A percentile compares a stretch with the other conserved stretches of the same genome.
Conservation (phyloP, 495 filamentous ascomycete species). For the Geoglossum glabrum region DNA sequence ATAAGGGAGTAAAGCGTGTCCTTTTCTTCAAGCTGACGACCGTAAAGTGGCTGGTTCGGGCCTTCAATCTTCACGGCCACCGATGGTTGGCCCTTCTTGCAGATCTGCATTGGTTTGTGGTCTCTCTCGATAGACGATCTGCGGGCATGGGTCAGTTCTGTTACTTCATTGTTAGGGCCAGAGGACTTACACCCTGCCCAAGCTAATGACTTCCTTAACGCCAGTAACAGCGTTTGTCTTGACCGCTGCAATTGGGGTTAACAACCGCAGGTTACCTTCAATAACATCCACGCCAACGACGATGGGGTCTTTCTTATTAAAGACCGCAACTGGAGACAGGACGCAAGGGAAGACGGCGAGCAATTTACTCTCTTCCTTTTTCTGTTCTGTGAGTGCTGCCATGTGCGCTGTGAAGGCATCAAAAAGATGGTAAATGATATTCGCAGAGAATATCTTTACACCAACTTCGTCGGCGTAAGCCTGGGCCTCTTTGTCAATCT, state of each 20-base stretch:
- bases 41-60: slow-evolving; percentile 83
- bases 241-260: slow-evolving; percentile 74
- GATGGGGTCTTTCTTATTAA: slow-evolving; percentile 96
- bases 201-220: slow-evolving; percentile 55
- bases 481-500: slow-evolving; percentile 91
- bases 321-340: slow-evolving; percentile 70
- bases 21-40: slow-evolving; percentile 85
- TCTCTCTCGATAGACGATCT: slow-evolving; percentile 91
- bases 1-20: slow-evolving; percentile 77
- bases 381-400: slow-evolving; percentile 61
- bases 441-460: slow-evolving; percentile 95
- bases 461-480: slow-evolving; percentile 83
- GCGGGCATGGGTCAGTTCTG: slow-evolving; percentile 6
- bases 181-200: slow-evolving; percentile 84
- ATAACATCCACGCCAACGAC: slow-evolving; percentile 88
- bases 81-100: slow-evolving; percentile 90
- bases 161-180: slow-evolving; percentile 1
- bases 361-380: slow-evolving; percentile 90
- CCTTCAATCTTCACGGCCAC: slow-evolving; percentile 98
- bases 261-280: slow-evolving; percentile 66
- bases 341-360: slow-evolving; percentile 94
- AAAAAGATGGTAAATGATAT: slow-evolving; percentile 98
- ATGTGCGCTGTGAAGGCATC: slow-evolving; percentile 92
- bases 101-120: slow-evolving; percentile 77
- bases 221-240: slow-evolving; percentile 60